Conservation (phyloP, 176 grass and related monocot genomes). For the Olyra latifolia region DNA sequence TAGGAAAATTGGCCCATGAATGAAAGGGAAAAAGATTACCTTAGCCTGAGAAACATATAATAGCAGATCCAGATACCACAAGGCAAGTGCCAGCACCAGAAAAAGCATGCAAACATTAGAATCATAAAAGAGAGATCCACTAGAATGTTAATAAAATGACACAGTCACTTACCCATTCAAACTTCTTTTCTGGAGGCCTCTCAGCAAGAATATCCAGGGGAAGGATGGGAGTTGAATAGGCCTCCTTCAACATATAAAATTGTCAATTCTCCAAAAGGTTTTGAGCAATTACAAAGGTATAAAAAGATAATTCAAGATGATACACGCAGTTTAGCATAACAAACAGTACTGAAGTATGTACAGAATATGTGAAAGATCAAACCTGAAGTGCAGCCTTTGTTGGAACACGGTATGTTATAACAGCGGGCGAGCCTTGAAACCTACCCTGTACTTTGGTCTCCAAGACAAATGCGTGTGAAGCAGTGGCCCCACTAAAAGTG, state of each 20-base stretch:
- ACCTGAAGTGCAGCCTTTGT: constrained; percentile 97
- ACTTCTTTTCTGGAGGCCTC: constrained; percentile 84
- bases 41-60: constrained; percentile 59
- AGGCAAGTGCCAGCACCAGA: neutral
- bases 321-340: neutral
- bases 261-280: neutral
- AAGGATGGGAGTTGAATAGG: constrained; percentile 76
- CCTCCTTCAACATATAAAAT: constrained; percentile 67
- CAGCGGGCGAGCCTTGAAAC: constrained; percentile 75
- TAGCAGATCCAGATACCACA: constrained; percentile 3
- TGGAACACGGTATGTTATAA: constrained; percentile 82
- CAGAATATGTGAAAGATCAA: neutral
- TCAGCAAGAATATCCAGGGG: constrained; percentile 80
- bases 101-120: constrained; percentile 33
- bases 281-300: neutral
- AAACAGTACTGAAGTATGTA: neutral
- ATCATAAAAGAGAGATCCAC: neutral
- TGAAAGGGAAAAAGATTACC: constrained; percentile 44
- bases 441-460: constrained; percentile 76
- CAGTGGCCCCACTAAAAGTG: constrained; percentile 66
- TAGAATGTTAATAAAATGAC: neutral
- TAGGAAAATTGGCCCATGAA: neutral
- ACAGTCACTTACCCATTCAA: constrained; percentile 70
- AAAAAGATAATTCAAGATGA: neutral
- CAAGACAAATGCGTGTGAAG: constrained; percentile 75